These are phyloP conservation scores for Phytophthora litchii DNA, from an alignment of 352 stramenopile species.

Conservation along the genomic window DNA sequence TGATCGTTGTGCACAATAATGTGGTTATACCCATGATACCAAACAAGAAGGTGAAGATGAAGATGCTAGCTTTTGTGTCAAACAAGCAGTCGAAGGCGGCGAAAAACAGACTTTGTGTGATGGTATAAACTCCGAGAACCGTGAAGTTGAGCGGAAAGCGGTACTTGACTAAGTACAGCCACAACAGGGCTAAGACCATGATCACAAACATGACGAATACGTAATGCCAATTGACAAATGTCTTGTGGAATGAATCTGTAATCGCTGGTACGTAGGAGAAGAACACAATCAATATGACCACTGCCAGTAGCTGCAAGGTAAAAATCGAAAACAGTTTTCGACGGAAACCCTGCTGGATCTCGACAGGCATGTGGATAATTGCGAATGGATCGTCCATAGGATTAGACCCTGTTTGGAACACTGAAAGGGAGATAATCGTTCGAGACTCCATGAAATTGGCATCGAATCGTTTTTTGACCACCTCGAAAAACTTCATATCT, in stretches of 20 bases:
- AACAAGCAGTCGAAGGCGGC: slow-evolving; percentile 59
- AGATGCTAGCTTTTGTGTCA: slow-evolving; percentile 63
- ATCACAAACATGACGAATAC: slow-evolving; percentile 57
- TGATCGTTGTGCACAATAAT: slow-evolving; percentile 53
- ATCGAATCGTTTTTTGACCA: slow-evolving; percentile 75
- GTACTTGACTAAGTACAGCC: slow-evolving; percentile 82
- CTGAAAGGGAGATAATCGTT: slow-evolving; percentile 77
- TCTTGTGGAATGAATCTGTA: slow-evolving; percentile 26
- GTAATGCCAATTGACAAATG: slow-evolving; percentile 58
- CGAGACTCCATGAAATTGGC: slow-evolving; percentile 74
- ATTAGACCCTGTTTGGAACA: slow-evolving; percentile 79
- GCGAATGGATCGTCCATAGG: slow-evolving; percentile 73
- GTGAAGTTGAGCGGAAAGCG: slow-evolving; percentile 74
- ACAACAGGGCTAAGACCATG: slow-evolving; percentile 62
- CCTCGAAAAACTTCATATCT: slow-evolving; percentile 85
- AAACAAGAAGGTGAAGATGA: slow-evolving; percentile 69
- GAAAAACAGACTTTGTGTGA: slow-evolving; percentile 69
- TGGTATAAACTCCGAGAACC: slow-evolving; percentile 63
- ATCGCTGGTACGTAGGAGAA: slow-evolving; percentile 53
- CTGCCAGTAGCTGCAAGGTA: slow-evolving; percentile 63
- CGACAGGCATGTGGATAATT: slow-evolving; percentile 71
- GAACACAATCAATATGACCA: slow-evolving; percentile 51
- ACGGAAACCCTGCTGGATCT: slow-evolving; percentile 78
- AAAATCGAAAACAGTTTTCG: slow-evolving; percentile 82
- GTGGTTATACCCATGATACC: slow-evolving; percentile 69